These are phyloP conservation scores for Amaranthus tricolor DNA, from an alignment of 179 eudicot species.

Conservation along the genomic window DNA sequence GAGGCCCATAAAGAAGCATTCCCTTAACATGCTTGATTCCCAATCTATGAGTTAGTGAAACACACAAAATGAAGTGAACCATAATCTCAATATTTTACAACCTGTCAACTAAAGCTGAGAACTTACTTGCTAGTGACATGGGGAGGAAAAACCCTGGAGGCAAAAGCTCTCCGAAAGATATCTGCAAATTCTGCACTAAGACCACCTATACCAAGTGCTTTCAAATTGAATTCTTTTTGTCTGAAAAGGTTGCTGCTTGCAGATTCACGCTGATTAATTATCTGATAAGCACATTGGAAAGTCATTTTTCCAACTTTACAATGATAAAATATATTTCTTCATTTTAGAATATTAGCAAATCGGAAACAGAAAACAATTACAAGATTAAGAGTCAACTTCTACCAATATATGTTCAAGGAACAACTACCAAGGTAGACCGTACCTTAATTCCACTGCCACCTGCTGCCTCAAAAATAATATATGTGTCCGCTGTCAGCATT, in stretches of 20 bases:
- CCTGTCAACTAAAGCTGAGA: slow-evolving; percentile 7
- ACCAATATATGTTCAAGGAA: slow-evolving; percentile 2
- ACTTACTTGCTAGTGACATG: slow-evolving; percentile 89
- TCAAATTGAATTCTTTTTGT: slow-evolving; percentile 92
- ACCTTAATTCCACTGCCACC: slow-evolving; percentile 88
- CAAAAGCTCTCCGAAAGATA: slow-evolving; percentile 97
- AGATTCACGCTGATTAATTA: slow-evolving; percentile 88
- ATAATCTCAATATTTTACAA: slow-evolving; percentile 2
- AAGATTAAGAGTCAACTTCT: neutral
- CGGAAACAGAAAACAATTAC: neutral
- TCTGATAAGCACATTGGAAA: slow-evolving; percentile 36
- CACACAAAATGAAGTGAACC: slow-evolving; percentile 2
- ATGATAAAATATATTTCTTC: neutral
- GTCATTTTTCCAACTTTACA: slow-evolving; percentile 9
- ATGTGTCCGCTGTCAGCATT: slow-evolving; percentile 70
- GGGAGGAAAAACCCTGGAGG: slow-evolving; percentile 95
- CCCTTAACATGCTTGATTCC: slow-evolving; percentile 99
- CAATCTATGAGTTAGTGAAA: slow-evolving; percentile 40
- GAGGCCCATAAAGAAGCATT: slow-evolving; percentile 98
- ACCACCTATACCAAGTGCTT: slow-evolving; percentile 92
- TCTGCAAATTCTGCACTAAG: slow-evolving; percentile 89
- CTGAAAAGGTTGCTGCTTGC: slow-evolving; percentile 92
- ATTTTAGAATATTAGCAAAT: neutral
- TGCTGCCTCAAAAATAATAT: slow-evolving; percentile 79
- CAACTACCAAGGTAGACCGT: neutral